Conservation (phyloP, 2,329 filamentous ascomycete genomes). For the Lasiodiplodia sp. region DNA sequence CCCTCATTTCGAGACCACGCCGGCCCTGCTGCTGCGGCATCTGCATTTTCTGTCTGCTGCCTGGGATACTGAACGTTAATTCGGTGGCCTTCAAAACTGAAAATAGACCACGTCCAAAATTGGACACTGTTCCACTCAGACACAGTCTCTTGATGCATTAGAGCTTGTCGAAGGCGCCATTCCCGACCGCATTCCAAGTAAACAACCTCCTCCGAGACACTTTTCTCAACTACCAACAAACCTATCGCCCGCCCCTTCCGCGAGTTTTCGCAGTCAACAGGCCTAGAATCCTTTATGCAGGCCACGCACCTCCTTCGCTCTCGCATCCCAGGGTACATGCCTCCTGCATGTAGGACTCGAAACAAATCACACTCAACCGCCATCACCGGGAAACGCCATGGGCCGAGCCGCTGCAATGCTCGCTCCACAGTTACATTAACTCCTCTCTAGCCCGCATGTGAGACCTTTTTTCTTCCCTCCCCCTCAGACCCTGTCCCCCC, state of each 20-base stretch:
- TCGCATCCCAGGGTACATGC: not conserved
- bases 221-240: not conserved
- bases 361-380: not conserved
- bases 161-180: not conserved
- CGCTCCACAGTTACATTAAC: not conserved
- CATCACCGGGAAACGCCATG: not conserved
- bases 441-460: not conserved
- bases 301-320: not conserved
- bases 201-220: not conserved
- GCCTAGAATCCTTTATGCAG: not conserved
- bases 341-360: not conserved
- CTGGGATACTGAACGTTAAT: not conserved
- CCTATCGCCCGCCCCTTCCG: not conserved
- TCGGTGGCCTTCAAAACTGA: not conserved
- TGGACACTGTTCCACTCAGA: not conserved
- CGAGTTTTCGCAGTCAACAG: not conserved
- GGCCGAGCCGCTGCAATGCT: not conserved
- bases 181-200: not conserved
- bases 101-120: not conserved
- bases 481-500: not conserved
- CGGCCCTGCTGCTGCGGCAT: not conserved
- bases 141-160: not conserved
- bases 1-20: not conserved
- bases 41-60: not conserved
- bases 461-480: not conserved